Evolutionary conservation across 2,329 filamentous ascomycete species (phyloP).

Genomic region (Acarospora socialis): DNA sequence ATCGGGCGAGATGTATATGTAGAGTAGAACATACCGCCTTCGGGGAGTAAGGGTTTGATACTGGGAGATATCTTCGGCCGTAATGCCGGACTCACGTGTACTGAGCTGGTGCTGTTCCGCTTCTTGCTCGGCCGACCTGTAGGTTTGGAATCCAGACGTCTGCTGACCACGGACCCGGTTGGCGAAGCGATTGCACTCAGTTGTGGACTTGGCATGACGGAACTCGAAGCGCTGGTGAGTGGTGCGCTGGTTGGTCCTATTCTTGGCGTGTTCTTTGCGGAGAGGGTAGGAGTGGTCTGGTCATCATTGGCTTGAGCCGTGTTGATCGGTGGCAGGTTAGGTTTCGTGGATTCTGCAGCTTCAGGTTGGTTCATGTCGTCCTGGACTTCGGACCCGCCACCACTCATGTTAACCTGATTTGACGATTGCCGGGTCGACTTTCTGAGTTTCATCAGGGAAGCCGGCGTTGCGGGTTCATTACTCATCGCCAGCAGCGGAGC

Average conservation of each 20-base stretch:
- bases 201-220: constrained; percentile 38
- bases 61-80: constrained; percentile 82
- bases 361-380: constrained; percentile 62
- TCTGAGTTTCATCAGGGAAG: constrained; percentile 68
- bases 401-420: too few species aligned
- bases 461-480: constrained; percentile 62
- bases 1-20: constrained; percentile 4
- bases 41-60: constrained; percentile 80
- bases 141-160: constrained; percentile 33
- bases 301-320: constrained; percentile 32
- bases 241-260: constrained; percentile 40
- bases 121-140: constrained; percentile 49
- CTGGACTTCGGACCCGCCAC: constrained; percentile 27
- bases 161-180: constrained; percentile 26
- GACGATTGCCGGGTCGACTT: too few species aligned
- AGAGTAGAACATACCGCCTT: constrained; percentile 40
- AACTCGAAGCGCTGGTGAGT: constrained; percentile 28
- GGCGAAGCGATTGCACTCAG: constrained; percentile 39
- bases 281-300: constrained; percentile 42
- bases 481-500: constrained; percentile 6
- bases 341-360: constrained; percentile 41
- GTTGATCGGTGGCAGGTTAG: constrained; percentile 36
- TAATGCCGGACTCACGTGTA: constrained; percentile 73
- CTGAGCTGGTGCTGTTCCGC: constrained; percentile 53
- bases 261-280: constrained; percentile 54